These are phyloP conservation scores for Hypocreales sp. DNA, from an alignment of 2,329 filamentous ascomycete species.

Conservation along the genomic window DNA sequence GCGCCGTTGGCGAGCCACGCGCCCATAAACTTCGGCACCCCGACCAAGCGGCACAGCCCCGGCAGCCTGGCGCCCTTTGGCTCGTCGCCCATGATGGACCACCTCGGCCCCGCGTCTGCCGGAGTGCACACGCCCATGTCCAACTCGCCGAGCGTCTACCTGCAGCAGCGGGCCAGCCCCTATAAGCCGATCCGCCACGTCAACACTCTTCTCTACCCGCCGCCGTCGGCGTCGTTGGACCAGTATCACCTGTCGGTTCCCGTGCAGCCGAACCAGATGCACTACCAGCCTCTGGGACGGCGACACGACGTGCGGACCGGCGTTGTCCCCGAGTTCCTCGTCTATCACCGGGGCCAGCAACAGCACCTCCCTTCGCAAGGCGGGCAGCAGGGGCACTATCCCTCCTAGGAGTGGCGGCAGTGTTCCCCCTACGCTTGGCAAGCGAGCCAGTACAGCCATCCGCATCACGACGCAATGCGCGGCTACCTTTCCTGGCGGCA, in stretches of 20 bases:
- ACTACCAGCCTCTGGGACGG: slow-evolving; percentile 65
- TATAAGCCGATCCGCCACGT: slow-evolving; percentile 85
- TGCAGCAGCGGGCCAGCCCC: slow-evolving; percentile 78
- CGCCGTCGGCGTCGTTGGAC: slow-evolving; percentile 65
- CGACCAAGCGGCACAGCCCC: slow-evolving; percentile 37
- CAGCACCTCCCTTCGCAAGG: slow-evolving; percentile 10
- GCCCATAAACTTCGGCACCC: slow-evolving; percentile 28
- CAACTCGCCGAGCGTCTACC: slow-evolving; percentile 74
- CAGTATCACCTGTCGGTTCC: slow-evolving; percentile 47
- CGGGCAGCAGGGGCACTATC: slow-evolving; percentile 16
- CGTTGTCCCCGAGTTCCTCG: slow-evolving; percentile 48
- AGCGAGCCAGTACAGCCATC: no score
- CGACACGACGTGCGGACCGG: slow-evolving; percentile 52
- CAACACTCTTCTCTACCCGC: slow-evolving; percentile 80
- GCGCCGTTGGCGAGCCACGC: slow-evolving; percentile 10
- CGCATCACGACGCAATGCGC: not conserved
- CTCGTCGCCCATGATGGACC: slow-evolving; percentile 56
- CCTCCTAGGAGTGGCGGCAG: slow-evolving; percentile 16
- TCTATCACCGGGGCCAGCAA: slow-evolving; percentile 18
- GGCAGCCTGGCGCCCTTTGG: slow-evolving; percentile 27
- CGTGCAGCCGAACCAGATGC: slow-evolving; percentile 57
- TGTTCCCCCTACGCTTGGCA: slow-evolving; percentile 3
- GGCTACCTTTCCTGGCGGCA: not conserved
- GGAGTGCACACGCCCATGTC: slow-evolving; percentile 47
- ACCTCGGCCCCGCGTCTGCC: slow-evolving; percentile 35